These are phyloP conservation scores for Striga asiatica DNA, from an alignment of 257 asterid species.

Conservation along the genomic window DNA sequence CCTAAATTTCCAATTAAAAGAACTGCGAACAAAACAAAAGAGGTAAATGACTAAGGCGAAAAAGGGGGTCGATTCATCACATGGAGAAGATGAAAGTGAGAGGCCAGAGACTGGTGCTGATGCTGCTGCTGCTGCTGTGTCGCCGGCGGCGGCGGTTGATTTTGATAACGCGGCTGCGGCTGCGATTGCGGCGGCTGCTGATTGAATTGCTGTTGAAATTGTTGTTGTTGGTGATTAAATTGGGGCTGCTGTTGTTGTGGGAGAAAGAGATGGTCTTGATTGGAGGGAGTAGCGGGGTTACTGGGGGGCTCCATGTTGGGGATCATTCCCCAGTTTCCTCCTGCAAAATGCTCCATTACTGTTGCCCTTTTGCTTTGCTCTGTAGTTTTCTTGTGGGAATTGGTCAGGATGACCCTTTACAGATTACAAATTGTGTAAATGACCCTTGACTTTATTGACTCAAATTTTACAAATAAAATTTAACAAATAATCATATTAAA, in stretches of 20 bases:
- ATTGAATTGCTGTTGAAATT: conserved; percentile 41
- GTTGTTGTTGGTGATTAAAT: conserved; percentile 37
- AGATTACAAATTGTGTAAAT: no score
- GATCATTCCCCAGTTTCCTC: conserved; percentile 79
- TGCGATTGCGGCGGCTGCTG: conserved; percentile 48
- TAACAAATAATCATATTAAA: no score
- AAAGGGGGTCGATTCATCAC: conserved; percentile 29
- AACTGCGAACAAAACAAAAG: no score
- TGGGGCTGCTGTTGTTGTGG: conserved; percentile 49
- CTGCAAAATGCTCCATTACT: conserved; percentile 66
- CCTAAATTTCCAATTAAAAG: not conserved
- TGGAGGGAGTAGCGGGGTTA: conserved; percentile 73
- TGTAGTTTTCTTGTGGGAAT: no score
- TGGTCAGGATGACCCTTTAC: no score
- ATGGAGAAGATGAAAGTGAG: conserved; percentile 66
- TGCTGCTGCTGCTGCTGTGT: conserved; percentile 34
- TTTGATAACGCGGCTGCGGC: conserved; percentile 28
- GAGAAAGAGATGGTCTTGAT: conserved; percentile 52
- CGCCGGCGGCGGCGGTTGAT: no score
- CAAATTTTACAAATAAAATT: no score
- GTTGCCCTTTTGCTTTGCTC: not conserved
- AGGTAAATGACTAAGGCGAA: not conserved
- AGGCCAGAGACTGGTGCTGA: conserved; percentile 64
- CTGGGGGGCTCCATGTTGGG: conserved; percentile 71
- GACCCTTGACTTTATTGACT: no score